These are phyloP conservation scores for Metschnikowia rubicola DNA, from an alignment of 805 yeast genomes.

Conservation along the genomic window DNA sequence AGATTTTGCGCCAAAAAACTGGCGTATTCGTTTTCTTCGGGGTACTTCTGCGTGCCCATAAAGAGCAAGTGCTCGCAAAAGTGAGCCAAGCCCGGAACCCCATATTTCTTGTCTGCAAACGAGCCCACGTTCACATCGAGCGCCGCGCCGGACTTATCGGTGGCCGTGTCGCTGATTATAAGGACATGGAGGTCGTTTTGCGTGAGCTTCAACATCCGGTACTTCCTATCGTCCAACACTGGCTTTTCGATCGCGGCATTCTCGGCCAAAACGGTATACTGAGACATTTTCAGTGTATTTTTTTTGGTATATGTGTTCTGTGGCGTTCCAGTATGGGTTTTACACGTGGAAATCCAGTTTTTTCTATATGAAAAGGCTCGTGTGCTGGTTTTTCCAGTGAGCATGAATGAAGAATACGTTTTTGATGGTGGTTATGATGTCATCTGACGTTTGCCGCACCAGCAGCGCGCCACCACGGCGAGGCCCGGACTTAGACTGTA, in stretches of 20 bases:
- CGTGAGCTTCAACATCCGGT: conserved; percentile 56
- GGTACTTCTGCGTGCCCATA: conserved; percentile 78
- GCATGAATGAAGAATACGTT: background rate
- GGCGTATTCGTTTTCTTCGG: conserved; percentile 69
- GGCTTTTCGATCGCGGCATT: conserved; percentile 41
- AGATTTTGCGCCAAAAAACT: conserved; percentile 77
- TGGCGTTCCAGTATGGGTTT: background rate
- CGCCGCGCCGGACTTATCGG: conserved; percentile 78
- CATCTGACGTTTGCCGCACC: background rate
- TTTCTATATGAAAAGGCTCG: too few species aligned
- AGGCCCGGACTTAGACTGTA: too few species aligned
- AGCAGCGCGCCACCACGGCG: too few species aligned
- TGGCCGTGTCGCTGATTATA: conserved; percentile 61
- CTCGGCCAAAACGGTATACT: conserved; percentile 25
- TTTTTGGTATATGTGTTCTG: background rate
- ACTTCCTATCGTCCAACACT: conserved; percentile 67
- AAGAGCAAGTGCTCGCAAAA: conserved; percentile 63
- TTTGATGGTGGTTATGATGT: conserved; percentile 9
- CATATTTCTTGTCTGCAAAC: conserved; percentile 58
- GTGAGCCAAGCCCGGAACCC: conserved; percentile 74
- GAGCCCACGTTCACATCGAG: conserved; percentile 78
- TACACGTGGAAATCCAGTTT: too few species aligned
- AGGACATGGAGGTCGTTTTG: conserved; percentile 58
- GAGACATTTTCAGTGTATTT: background rate
- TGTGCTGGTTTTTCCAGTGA: background rate